Evolutionary conservation across 768 basidiomycete genomes (phyloP), one percentile per base, ranked within the genome.

Genomic region (Russula lepida): DNA sequence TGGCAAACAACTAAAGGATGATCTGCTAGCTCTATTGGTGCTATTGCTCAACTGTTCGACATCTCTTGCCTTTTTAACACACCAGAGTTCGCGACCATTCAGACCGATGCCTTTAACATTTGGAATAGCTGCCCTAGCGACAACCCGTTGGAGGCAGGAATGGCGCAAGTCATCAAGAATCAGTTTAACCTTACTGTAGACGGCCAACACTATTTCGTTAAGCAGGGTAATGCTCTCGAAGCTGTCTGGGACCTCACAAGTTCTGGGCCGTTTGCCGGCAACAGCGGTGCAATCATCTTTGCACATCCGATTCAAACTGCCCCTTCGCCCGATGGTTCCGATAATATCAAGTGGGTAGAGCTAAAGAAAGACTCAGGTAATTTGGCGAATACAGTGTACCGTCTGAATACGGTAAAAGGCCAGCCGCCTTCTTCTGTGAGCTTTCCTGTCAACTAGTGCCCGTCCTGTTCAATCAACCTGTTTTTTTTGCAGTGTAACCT

Each of bases 141-240:
- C 23, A 4, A 50, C 9, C 55, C 47, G 3, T 28, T 23, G 5
- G 25, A 28, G 19, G 0, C n/a, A 11, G 30, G 13, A 32, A 1
- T 54, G 44, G 12, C 23, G 13, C 4, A 23, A 8, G 6, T 2
- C 6, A 7, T 65, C 44, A 12, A 35, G 15, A 3, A 2, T 15
- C 35, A 35, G 35, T 35, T 35, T 9, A 35, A 15, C 13, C 35
- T 35, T 13, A 35, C 13, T 35, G 35, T 15, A 15, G 23, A 56
- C 19, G 64, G 66, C 46, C 21, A 59, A 25, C 66, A 66, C 50
- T 48, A 56, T 51, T 66, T 65, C 33, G 23, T 59, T n/a, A 49
- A 30, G 4, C 4, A 27, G 3, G 28, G 21, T 27, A 54, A 60
- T 39, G 11, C 13, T 15, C 28, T 53, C 28, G 23, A 12, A 54